Evolutionary conservation across 495 filamentous ascomycete genomes (phyloP).

Genomic region (Penicillium subrubescens): DNA sequence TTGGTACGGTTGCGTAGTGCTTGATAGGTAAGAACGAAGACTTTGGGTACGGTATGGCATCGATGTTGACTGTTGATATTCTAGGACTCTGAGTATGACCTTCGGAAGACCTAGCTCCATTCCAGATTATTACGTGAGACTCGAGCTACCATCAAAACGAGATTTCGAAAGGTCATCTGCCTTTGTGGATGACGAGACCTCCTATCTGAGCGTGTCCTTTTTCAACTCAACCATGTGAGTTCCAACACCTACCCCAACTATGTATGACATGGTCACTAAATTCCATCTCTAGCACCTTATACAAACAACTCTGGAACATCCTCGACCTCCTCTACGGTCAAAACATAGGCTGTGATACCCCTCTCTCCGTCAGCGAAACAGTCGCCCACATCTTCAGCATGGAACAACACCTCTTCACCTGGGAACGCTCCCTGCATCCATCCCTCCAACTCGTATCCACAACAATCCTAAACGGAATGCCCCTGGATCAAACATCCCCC

Average conservation of each 20-base stretch:
- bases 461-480: conserved; percentile 4
- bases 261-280: neutral
- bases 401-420: conserved; percentile 11
- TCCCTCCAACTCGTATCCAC: conserved; percentile 14
- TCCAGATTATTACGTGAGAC: conserved; percentile 33
- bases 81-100: conserved; percentile 49
- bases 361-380: conserved; percentile 12
- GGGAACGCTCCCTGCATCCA: conserved; percentile 9
- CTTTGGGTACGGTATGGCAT: neutral
- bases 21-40: conserved; percentile 37
- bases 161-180: conserved; percentile 15
- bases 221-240: conserved; percentile 39
- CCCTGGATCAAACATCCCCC: neutral
- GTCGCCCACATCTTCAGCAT: conserved; percentile 18
- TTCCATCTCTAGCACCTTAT: neutral
- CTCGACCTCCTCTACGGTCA: conserved; percentile 16
- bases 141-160: conserved; percentile 35
- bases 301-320: conserved; percentile 13
- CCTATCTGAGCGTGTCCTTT: conserved; percentile 24
- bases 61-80: neutral
- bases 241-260: neutral
- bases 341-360: conserved; percentile 14
- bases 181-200: conserved; percentile 18
- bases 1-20: conserved; percentile 49
- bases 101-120: conserved; percentile 44